Evolutionary conservation across 148 eudicot species (phyloP).

Genomic region (Arctostaphylos glauca): DNA sequence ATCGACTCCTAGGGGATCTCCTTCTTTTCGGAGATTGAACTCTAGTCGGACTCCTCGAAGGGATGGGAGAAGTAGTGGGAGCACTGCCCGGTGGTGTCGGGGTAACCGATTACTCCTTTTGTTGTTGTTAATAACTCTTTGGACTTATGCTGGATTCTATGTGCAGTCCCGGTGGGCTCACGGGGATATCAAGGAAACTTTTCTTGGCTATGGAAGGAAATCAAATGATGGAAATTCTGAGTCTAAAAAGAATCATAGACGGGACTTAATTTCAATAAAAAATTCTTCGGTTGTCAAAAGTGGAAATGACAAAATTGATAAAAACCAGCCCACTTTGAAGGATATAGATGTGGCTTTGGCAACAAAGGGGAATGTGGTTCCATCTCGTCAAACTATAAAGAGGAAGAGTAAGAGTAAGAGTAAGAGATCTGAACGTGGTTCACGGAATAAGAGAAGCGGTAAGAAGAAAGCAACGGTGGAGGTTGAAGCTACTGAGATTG

Average conservation of each 20-base stretch:
- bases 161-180: conserved; percentile 98
- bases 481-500: conserved; percentile 31
- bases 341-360: conserved; percentile 30
- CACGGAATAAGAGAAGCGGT: conserved; percentile 40
- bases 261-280: conserved; percentile 42
- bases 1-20: conserved; percentile 83
- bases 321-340: conserved; percentile 24
- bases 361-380: conserved; percentile 24
- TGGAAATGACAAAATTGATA: conserved; percentile 19
- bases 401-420: conserved; percentile 35
- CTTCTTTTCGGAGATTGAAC: conserved; percentile 65
- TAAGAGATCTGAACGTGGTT: conserved; percentile 48
- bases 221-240: conserved; percentile 27
- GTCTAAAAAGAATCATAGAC: conserved; percentile 26
- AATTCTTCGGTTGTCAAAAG: conserved; percentile 25
- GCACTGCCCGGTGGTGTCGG: conserved; percentile 60
- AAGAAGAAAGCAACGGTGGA: conserved; percentile 36
- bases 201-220: conserved; percentile 57
- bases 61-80: conserved; percentile 44
- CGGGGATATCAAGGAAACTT: conserved; percentile 62
- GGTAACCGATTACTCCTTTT: conserved; percentile 73
- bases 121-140: conserved; percentile 93
- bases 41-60: conserved; percentile 73
- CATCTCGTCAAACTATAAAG: conserved; percentile 28
- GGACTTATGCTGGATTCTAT: conserved; percentile 95